A percentile compares a stretch with the other conserved stretches of the same genome.
These are phyloP conservation scores for Ophiostoma sp. DNA, from an alignment of 2,329 filamentous ascomycete genomes.

Conservation along the genomic window DNA sequence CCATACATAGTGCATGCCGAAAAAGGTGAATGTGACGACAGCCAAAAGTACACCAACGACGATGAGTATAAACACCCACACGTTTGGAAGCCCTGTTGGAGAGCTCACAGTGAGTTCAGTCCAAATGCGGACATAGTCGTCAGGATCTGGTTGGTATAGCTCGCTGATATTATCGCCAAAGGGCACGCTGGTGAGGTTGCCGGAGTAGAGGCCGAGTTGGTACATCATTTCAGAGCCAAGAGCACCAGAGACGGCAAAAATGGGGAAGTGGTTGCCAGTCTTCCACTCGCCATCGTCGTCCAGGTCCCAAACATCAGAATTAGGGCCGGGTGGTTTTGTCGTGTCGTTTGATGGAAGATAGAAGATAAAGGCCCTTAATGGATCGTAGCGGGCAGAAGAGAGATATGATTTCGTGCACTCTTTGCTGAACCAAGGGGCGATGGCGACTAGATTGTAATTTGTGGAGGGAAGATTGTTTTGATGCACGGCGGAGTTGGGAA, in stretches of 20 bases:
- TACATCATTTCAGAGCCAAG: constrained; percentile 64
- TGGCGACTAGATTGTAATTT: constrained; percentile 69
- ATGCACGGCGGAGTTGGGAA: constrained; percentile 71
- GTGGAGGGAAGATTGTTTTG: constrained; percentile 60
- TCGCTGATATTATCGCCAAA: constrained; percentile 51
- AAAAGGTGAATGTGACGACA: constrained; percentile 61
- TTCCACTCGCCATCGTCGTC: constrained; percentile 68
- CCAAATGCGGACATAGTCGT: constrained; percentile 57
- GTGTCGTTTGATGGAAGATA: constrained; percentile 54
- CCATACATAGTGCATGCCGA: constrained; percentile 73
- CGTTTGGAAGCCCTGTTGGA: constrained; percentile 53
- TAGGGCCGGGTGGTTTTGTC: constrained; percentile 58
- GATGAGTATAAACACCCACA: constrained; percentile 74
- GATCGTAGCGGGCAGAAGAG: constrained; percentile 50
- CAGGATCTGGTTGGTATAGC: constrained; percentile 49
- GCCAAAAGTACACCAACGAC: constrained; percentile 66
- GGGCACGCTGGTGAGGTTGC: constrained; percentile 60
- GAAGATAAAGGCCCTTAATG: constrained; percentile 59
- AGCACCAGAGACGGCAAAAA: constrained; percentile 71
- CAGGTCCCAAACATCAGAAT: constrained; percentile 64
- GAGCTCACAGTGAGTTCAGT: constrained; percentile 47
- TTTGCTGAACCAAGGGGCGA: constrained; percentile 78
- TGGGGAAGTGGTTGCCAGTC: constrained; percentile 63
- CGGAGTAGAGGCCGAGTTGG: constrained; percentile 70
- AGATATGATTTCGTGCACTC: constrained; percentile 72